Conservation (phyloP, 768 basidiomycete species). For the Fomitopsis pulvina region DNA sequence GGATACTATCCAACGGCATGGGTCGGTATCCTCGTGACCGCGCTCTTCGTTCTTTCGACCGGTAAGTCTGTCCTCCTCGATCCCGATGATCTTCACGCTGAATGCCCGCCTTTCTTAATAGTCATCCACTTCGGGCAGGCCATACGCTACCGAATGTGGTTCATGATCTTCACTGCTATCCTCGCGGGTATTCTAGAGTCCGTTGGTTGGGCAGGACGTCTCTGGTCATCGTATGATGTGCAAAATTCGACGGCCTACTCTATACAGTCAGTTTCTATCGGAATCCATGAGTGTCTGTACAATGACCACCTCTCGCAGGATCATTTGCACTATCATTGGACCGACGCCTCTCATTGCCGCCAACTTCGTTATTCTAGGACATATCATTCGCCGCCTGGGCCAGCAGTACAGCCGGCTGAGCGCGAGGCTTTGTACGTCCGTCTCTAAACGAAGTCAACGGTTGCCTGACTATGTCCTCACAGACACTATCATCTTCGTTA, state of each 20-base stretch:
- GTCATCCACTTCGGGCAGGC: slow-evolving; percentile 24
- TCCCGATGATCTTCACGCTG: not conserved
- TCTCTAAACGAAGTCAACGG: not conserved
- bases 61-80: not conserved
- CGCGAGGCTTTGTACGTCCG: slow-evolving; percentile 34
- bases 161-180: slow-evolving; percentile 26
- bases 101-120: not conserved
- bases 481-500: slow-evolving; percentile 40
- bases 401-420: slow-evolving; percentile 38
- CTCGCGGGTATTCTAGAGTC: slow-evolving; percentile 28
- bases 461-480: not conserved
- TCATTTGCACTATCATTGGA: slow-evolving; percentile 44
- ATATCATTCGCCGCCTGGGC: slow-evolving; percentile 38
- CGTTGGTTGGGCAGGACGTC: slow-evolving; percentile 31
- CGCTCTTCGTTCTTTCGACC: slow-evolving; percentile 23
- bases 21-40: slow-evolving; percentile 29
- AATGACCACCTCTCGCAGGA: slow-evolving; percentile 19
- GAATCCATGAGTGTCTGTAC: not conserved
- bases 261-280: slow-evolving; percentile 26
- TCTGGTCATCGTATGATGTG: slow-evolving; percentile 27
- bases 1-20: slow-evolving; percentile 32
- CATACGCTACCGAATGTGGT: slow-evolving; percentile 26
- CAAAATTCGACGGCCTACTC: slow-evolving; percentile 27
- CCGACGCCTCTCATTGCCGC: slow-evolving; percentile 54
- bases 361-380: slow-evolving; percentile 52